phyloP scores from a whole-genome alignment of 2,329 filamentous ascomycete genomes.

The Rutstroemia sp. region DNA sequence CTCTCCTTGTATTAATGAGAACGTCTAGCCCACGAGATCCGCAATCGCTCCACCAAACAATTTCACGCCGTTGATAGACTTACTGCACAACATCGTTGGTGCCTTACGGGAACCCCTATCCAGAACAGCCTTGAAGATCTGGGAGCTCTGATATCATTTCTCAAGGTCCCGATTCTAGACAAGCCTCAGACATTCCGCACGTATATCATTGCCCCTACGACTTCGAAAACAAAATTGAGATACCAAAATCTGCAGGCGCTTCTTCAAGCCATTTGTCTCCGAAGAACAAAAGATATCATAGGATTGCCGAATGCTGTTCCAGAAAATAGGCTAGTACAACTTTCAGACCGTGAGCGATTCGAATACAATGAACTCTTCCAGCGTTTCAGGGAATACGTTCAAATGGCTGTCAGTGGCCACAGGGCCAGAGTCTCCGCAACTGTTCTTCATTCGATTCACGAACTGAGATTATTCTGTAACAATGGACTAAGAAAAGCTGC shows the following conservation, averaged over 20 bases:
- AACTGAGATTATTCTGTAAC: too few species aligned
- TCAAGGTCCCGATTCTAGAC: conserved; percentile 9
- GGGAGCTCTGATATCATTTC: conserved; percentile 25
- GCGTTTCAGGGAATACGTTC: too few species aligned
- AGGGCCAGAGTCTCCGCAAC: too few species aligned
- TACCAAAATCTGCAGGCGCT: conserved; percentile 29
- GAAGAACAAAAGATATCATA: conserved; percentile 32
- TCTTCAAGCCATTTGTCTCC: conserved; percentile 34
- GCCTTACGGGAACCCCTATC: conserved; percentile 25
- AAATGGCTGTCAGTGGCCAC: too few species aligned
- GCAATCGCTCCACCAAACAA: conserved; percentile 38
- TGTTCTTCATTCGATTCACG: too few species aligned
- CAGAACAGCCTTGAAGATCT: conserved; percentile 28
- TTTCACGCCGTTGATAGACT: conserved; percentile 37
- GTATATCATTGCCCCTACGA: conserved; percentile 16
- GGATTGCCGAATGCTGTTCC: conserved; percentile 31
- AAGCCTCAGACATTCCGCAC: conserved; percentile 11
- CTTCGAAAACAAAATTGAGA: conserved; percentile 19
- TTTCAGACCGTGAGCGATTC: background rate
- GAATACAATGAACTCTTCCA: too few species aligned
- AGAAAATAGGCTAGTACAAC: conserved; percentile 17
- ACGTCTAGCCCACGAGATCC: conserved; percentile 41
- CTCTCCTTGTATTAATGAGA: background rate
- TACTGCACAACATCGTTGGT: conserved; percentile 34
- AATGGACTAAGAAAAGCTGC: too few species aligned